phyloP scores from a whole-genome alignment of 176 grass and related monocot genomes.

The Leersia perrieri region DNA sequence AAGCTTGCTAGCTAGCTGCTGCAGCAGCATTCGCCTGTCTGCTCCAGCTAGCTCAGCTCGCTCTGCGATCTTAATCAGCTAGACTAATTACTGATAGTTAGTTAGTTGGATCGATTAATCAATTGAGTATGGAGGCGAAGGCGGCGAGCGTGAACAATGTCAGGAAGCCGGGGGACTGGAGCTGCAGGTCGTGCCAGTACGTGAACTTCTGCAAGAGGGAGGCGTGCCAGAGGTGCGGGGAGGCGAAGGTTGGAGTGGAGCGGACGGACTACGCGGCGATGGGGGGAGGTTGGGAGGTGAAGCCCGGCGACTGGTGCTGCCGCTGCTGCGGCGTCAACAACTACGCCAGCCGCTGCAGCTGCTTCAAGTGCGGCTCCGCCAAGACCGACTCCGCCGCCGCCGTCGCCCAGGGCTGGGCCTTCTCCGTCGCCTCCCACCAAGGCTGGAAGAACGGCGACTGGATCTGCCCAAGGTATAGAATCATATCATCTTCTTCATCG shows the following conservation, averaged over 20 bases:
- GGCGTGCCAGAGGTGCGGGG: conserved; percentile 77
- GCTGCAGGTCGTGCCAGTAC: conserved; percentile 87
- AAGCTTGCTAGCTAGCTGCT: neutral
- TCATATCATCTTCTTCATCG: too few relatives aligned
- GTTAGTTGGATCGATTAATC: too few relatives aligned
- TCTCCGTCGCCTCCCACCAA: conserved; percentile 39
- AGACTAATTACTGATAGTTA: too few relatives aligned
- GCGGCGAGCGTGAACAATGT: conserved; percentile 36
- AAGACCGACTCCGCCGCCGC: conserved; percentile 63
- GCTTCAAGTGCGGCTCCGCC: conserved; percentile 81
- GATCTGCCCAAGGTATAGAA: conserved; percentile 79
- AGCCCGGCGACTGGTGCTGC: conserved; percentile 95
- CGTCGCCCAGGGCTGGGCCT: conserved; percentile 74
- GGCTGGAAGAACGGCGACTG: conserved; percentile 89
- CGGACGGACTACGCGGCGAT: conserved; percentile 38
- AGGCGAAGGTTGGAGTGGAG: conserved; percentile 60
- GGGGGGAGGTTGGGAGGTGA: conserved; percentile 65
- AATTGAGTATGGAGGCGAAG: conserved; percentile 31
- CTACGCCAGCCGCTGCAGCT: conserved; percentile 68
- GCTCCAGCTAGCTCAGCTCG: conserved; percentile 9
- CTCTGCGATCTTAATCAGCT: too few relatives aligned
- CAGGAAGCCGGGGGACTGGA: conserved; percentile 93
- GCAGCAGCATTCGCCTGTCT: conserved; percentile 13
- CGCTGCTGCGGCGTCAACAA: conserved; percentile 67
- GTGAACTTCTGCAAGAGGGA: conserved; percentile 86